Base-by-base conservation (phyloP, 2,329 filamentous ascomycete species). In the Lachnellula cervina region DNA sequence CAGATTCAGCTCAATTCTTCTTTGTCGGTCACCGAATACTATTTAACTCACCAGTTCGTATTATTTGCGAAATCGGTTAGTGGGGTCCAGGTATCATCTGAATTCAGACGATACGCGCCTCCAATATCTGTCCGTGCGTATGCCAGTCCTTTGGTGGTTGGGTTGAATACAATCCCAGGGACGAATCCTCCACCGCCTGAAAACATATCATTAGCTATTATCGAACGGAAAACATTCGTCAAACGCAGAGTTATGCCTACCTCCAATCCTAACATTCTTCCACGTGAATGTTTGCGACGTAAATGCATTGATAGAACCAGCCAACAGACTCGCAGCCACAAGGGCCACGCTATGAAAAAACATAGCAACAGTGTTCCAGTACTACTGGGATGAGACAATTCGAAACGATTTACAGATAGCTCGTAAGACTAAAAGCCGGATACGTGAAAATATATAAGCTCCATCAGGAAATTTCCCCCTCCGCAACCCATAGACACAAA, bases 81-180 rank as follows among this genome's bases (percentile, higher is more conserved):
- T 19, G 79, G 66, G 1, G 76, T 81, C 79, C 79, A 82, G 1
- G 76, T 77, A 60, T 82, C 78, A 64, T 82, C 80, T 11, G 71
- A 52, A 60, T 82, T 82, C 21, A 82, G 71, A 56, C 75, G 73
- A 68, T 83, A 82, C 11, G 80, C 71, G 8, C 80, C 80, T 17
- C 80, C 80, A 58, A 83, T 82, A 57, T 83, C 80, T 2, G 80
- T 80, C 40, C 80, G 73, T 23, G 77, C 78, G 60, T 82, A 83
- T 2, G 78, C 79, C 6, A 82, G 67, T 5, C 79, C 79, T 59
- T 76, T 71, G 5, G 68, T 69, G 37, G 70, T 75, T 4, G 77
- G 78, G 61, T 83, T 80, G 69, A 82, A 83, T n/a, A 80, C 73
- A 51, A 83, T 79, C 21, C 80, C 75, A 4, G 79, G 75, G 4